These are phyloP conservation scores for Phytophthora multivora DNA, from an alignment of 352 stramenopile genomes.

Conservation along the genomic window DNA sequence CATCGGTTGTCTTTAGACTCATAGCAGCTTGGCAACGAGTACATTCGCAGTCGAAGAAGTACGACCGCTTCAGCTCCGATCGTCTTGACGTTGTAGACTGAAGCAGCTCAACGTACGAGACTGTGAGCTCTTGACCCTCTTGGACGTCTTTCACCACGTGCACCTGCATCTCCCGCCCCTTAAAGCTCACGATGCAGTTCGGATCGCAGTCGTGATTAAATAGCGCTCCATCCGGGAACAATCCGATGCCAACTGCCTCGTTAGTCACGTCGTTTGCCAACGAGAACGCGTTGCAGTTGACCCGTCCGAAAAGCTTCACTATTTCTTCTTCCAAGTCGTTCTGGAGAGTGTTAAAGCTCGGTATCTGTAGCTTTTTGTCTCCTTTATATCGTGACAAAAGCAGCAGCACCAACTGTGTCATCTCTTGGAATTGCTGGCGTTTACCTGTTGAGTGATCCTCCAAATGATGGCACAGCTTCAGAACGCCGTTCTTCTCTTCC, in stretches of 20 bases:
- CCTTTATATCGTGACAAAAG: conserved; percentile 57
- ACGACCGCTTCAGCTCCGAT: conserved; percentile 49
- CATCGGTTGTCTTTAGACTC: not conserved
- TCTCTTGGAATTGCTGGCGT: conserved; percentile 51
- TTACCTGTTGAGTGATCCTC: conserved; percentile 47
- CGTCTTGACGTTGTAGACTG: conserved; percentile 45
- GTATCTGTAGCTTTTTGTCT: conserved; percentile 11
- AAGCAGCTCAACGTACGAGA: conserved; percentile 78
- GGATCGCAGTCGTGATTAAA: conserved; percentile 81
- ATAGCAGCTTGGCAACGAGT: conserved; percentile 21
- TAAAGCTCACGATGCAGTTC: conserved; percentile 78
- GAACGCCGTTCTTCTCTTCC: conserved; percentile 25
- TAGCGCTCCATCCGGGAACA: conserved; percentile 66
- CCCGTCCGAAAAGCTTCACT: conserved; percentile 60
- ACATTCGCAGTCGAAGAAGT: conserved; percentile 77
- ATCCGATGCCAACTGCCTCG: conserved; percentile 57
- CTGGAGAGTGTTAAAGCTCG: conserved; percentile 35
- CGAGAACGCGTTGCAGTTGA: conserved; percentile 87
- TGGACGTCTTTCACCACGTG: conserved; percentile 49
- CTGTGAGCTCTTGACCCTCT: conserved; percentile 60
- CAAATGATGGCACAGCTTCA: conserved; percentile 52
- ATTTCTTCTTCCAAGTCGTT: conserved; percentile 37
- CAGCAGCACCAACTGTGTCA: conserved; percentile 63
- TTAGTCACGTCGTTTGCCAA: conserved; percentile 54
- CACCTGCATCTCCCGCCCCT: conserved; percentile 47